Evolutionary conservation across 768 basidiomycete genomes (phyloP).

Genomic region (Pleurotus giganteus): DNA sequence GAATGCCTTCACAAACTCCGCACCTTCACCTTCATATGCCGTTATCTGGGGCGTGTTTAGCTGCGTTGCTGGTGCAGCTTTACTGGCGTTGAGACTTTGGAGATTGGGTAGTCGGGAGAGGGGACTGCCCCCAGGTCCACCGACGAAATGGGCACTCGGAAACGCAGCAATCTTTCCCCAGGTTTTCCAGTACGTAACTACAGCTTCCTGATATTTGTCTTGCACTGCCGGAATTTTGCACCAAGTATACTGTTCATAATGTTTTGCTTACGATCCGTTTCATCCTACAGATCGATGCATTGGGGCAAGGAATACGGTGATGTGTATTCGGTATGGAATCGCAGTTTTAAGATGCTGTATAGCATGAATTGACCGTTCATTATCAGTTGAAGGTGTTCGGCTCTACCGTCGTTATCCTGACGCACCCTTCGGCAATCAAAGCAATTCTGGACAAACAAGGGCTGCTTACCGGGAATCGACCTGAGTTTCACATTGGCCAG

Average conservation of each 20-base stretch:
- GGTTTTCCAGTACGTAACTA: constrained; percentile 3
- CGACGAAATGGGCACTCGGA: constrained; percentile 19
- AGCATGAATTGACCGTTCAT: background rate
- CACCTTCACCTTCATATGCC: background rate
- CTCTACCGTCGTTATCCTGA: constrained; percentile 22
- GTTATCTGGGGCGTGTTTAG: background rate
- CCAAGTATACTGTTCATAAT: too few relatives aligned
- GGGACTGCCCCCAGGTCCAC: constrained; percentile 23
- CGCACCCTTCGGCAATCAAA: constrained; percentile 17
- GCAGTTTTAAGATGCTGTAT: background rate
- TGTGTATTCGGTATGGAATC: constrained; percentile 14
- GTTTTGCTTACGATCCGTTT: too few relatives aligned
- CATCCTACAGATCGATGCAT: constrained; percentile 10
- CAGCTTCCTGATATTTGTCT: background rate
- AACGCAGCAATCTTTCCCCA: constrained; percentile 18
- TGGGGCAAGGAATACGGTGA: constrained; percentile 16
- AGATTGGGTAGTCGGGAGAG: constrained; percentile 3
- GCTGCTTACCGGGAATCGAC: constrained; percentile 21
- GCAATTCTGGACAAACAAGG: constrained; percentile 27
- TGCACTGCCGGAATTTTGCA: too few relatives aligned
- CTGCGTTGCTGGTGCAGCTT: background rate
- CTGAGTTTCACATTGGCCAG: constrained; percentile 17
- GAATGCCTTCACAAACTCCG: background rate
- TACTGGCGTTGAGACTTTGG: background rate
- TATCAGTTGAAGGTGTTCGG: constrained; percentile 19